Conservation (phyloP, 2,329 filamentous ascomycete species). For the Bipolaris cookei region DNA sequence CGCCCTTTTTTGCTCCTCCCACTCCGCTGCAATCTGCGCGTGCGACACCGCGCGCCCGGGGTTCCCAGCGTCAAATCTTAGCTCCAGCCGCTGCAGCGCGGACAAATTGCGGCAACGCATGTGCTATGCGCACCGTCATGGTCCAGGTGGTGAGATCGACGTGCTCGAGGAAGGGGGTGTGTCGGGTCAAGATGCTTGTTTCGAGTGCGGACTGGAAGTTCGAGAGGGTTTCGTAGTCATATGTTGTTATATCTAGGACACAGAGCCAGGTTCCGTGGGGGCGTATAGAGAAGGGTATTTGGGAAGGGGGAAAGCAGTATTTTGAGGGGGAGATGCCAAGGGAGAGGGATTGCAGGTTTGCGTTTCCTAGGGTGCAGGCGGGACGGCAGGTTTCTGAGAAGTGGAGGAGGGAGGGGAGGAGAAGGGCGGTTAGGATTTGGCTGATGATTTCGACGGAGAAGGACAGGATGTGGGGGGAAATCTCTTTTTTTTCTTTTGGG, state of each 20-base stretch:
- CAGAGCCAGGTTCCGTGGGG: constrained; percentile 6
- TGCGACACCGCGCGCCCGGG: constrained; percentile 23
- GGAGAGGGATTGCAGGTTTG: constrained; percentile 68
- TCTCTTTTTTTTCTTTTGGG: constrained; percentile 1
- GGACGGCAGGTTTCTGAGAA: constrained; percentile 44
- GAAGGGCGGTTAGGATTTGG: constrained; percentile 43
- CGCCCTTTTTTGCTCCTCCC: constrained; percentile 20
- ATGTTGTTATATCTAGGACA: constrained; percentile 18
- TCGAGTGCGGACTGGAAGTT: constrained; percentile 40
- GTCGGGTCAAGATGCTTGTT: constrained; percentile 32
- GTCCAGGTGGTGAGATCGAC: constrained; percentile 42
- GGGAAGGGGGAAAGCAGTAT: neutral
- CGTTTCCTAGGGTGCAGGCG: constrained; percentile 37
- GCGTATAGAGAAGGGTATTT: neutral
- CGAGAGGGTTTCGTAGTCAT: constrained; percentile 29
- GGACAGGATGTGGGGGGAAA: constrained; percentile 26
- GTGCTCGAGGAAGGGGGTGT: constrained; percentile 33
- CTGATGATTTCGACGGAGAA: constrained; percentile 45
- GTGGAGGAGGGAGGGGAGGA: constrained; percentile 39
- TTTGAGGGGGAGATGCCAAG: constrained; percentile 66
- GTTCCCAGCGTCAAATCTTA: constrained; percentile 33
- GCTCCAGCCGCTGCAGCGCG: constrained; percentile 30
- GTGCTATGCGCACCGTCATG: constrained; percentile 30
- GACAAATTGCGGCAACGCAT: constrained; percentile 26
- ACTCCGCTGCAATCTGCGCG: constrained; percentile 11